Conservation (phyloP, 1,284 basidiomycete species). For the Trichosporon ovoides region DNA sequence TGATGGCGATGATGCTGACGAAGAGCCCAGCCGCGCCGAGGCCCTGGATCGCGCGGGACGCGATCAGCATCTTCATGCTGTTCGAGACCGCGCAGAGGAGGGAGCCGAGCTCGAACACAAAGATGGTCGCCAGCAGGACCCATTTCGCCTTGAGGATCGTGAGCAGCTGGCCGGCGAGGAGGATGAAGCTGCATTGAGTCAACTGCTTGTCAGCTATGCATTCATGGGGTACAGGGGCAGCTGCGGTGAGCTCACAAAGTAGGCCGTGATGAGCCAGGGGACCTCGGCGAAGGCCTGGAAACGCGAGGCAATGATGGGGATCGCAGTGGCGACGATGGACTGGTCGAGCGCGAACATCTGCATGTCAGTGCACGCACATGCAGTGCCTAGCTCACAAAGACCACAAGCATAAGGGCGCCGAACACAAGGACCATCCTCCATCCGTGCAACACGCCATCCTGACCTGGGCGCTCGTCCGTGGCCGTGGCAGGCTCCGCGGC, state of each 20-base stretch:
- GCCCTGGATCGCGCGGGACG: slow-evolving; percentile 52
- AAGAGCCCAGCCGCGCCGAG: slow-evolving; percentile 40
- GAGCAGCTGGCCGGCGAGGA: slow-evolving; percentile 50
- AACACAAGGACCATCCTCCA: slow-evolving; percentile 33
- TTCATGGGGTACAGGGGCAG: slow-evolving; percentile 16
- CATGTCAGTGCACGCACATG: slow-evolving; percentile 7
- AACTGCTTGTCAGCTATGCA: slow-evolving; percentile 10
- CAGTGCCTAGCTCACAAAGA: slow-evolving; percentile 36
- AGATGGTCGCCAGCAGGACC: slow-evolving; percentile 51
- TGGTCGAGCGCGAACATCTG: slow-evolving; percentile 33
- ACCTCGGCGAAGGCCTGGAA: slow-evolving; percentile 50
- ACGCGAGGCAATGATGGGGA: slow-evolving; percentile 51
- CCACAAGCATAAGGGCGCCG: slow-evolving; percentile 36
- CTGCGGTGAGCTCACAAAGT: slow-evolving; percentile 45
- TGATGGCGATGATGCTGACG: slow-evolving; percentile 50
- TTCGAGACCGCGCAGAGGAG: slow-evolving; percentile 54
- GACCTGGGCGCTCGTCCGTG: neutral
- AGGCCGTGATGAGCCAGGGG: slow-evolving; percentile 51
- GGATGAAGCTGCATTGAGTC: slow-evolving; percentile 48
- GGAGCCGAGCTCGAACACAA: slow-evolving; percentile 52
- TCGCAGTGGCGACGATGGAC: slow-evolving; percentile 48
- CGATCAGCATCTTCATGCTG: slow-evolving; percentile 49
- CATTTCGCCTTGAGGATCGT: slow-evolving; percentile 50
- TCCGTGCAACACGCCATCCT: slow-evolving; percentile 29
- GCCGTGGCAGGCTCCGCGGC: neutral